A percentile compares a stretch with the other conserved stretches of the same genome.
These are phyloP conservation scores for Solanum okadae DNA, from an alignment of 257 asterid genomes.

Conservation along the genomic window DNA sequence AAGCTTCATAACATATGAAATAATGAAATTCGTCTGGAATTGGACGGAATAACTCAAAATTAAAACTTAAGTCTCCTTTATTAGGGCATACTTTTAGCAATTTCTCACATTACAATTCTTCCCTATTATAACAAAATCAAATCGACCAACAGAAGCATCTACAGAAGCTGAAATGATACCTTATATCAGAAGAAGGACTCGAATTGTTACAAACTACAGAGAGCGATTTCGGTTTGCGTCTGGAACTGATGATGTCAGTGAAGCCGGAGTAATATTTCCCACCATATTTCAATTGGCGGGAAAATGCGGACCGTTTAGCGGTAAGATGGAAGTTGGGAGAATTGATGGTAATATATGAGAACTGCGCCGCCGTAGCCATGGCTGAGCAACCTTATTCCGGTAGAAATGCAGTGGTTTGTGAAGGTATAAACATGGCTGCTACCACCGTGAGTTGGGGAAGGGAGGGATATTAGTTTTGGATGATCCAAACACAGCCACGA, in stretches of 20 bases:
- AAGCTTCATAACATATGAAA: background rate
- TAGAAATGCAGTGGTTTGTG: background rate
- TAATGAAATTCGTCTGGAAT: background rate
- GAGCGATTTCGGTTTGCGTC: background rate
- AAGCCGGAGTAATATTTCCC: background rate
- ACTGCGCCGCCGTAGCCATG: constrained; percentile 7
- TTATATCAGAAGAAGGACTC: background rate
- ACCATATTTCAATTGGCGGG: constrained; percentile 3
- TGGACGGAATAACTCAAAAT: background rate
- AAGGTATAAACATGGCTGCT: background rate
- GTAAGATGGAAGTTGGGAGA: background rate
- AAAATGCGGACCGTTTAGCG: background rate
- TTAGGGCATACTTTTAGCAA: background rate
- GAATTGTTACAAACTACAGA: background rate
- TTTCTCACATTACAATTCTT: background rate
- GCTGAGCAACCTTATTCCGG: background rate
- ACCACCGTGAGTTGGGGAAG: background rate
- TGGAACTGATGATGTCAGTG: background rate
- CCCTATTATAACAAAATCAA: background rate
- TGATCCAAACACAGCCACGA: constrained; percentile 22
- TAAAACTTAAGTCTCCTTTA: background rate
- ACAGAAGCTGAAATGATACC: background rate
- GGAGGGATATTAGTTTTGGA: background rate
- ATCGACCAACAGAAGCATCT: background rate
- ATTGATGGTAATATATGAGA: background rate